Conservation (phyloP, 1,284 basidiomycete genomes). For the Rhizoctonia solani region DNA sequence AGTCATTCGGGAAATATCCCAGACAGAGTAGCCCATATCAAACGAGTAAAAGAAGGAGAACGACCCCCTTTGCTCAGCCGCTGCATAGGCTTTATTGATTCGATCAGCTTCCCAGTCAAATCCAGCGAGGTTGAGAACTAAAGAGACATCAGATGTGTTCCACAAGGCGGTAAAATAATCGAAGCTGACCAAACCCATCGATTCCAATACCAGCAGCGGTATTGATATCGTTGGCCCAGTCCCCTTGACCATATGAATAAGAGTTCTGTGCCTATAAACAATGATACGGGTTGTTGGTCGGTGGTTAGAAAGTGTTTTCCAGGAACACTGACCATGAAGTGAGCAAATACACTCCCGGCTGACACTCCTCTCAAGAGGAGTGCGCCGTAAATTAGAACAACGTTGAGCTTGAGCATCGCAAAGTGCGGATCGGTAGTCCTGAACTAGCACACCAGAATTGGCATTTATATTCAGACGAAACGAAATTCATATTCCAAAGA, state of each 20-base stretch:
- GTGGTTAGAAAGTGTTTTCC: not conserved
- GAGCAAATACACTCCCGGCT: slow-evolving; percentile 39
- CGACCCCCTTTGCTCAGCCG: slow-evolving; percentile 41
- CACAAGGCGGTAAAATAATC: slow-evolving; percentile 4
- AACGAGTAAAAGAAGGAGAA: slow-evolving; percentile 48
- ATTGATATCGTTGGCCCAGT: slow-evolving; percentile 44
- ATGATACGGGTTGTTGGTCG: not conserved
- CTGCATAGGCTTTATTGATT: slow-evolving; percentile 44
- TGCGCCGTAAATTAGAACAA: not conserved
- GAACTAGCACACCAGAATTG: not conserved
- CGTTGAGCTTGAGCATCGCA: not conserved
- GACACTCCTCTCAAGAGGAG: slow-evolving; percentile 6
- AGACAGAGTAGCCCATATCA: slow-evolving; percentile 44
- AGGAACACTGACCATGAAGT: slow-evolving; percentile 40
- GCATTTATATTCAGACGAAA: not conserved
- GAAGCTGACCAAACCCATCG: slow-evolving; percentile 43
- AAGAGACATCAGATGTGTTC: slow-evolving; percentile 38
- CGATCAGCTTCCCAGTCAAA: slow-evolving; percentile 43
- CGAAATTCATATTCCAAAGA: not conserved
- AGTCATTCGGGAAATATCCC: slow-evolving; percentile 41
- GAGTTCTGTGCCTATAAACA: slow-evolving; percentile 42
- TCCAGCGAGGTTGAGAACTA: slow-evolving; percentile 26
- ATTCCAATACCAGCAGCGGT: slow-evolving; percentile 45
- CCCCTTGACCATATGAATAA: slow-evolving; percentile 42
- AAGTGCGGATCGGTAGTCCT: no score